Percentiles rank a stretch among this genome's conserved stretches.
These are phyloP conservation scores for Babesia divergens DNA, from an alignment of 169 alveolate genomes.

Conservation along the genomic window DNA sequence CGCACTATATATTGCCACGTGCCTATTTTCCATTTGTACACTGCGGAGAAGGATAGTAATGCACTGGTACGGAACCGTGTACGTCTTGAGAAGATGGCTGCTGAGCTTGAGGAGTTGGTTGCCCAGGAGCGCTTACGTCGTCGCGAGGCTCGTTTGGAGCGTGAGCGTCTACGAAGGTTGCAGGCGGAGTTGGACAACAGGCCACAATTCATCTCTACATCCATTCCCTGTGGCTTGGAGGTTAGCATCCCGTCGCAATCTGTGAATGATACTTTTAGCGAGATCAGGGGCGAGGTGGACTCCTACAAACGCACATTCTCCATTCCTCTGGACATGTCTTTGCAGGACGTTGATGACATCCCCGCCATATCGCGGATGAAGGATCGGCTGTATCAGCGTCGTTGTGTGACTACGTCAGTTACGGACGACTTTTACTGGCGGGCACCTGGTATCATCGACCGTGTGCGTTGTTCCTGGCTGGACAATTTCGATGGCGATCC, in stretches of 20 bases:
- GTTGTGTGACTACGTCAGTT: conserved; percentile 41
- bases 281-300: not conserved
- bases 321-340: conserved; percentile 26
- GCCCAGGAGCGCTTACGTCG: conserved; percentile 14
- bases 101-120: not conserved
- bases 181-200: not conserved
- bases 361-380: not conserved
- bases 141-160: not conserved
- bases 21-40: conserved; percentile 1
- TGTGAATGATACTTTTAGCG: conserved; percentile 1
- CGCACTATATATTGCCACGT: conserved; percentile 2
- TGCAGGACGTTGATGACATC: conserved; percentile 11
- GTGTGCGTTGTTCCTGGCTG: conserved; percentile 32
- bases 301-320: conserved; percentile 30
- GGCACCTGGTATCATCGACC: conserved; percentile 29
- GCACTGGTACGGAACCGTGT: conserved; percentile 16
- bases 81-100: conserved; percentile 12
- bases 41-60: conserved; percentile 2
- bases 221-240: conserved; percentile 19
- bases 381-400: conserved; percentile 15
- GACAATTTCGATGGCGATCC: not conserved
- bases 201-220: conserved; percentile 10
- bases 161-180: conserved; percentile 2
- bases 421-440: conserved; percentile 38
- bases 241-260: not conserved